Evolutionary conservation across 2,329 filamentous ascomycete species (phyloP).

Genomic region (Berkeleyomyces rouxiae): DNA sequence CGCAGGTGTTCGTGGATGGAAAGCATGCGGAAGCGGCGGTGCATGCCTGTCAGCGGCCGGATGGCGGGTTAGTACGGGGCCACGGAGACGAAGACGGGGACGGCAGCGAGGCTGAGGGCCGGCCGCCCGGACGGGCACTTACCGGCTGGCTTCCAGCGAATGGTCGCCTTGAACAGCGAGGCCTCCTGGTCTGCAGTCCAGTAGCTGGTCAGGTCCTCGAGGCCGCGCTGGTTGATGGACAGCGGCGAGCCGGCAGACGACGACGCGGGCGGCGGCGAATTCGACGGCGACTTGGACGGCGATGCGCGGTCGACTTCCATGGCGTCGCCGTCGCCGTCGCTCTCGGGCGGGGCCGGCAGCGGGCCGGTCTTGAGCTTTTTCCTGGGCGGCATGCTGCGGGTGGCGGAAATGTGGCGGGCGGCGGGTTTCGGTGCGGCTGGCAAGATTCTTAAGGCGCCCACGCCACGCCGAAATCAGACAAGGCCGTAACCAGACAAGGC

Average conservation of each 20-base stretch:
- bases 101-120: neutral
- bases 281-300: neutral
- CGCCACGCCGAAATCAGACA: neutral
- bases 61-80: neutral
- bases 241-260: constrained; percentile 3
- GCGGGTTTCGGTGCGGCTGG: neutral
- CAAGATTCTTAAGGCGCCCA: too few relatives aligned
- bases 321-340: constrained; percentile 44
- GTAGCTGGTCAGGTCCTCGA: constrained; percentile 36
- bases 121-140: constrained; percentile 14
- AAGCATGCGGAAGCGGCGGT: constrained; percentile 87
- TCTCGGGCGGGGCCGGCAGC: constrained; percentile 29
- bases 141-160: constrained; percentile 94
- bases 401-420: neutral
- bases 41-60: constrained; percentile 44
- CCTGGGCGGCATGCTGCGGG: constrained; percentile 43
- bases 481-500: neutral
- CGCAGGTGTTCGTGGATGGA: constrained; percentile 65
- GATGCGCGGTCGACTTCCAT: constrained; percentile 42
- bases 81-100: neutral
- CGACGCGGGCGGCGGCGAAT: neutral
- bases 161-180: constrained; percentile 80
- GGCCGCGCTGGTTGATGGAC: constrained; percentile 6
- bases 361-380: constrained; percentile 46
- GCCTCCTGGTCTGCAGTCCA: constrained; percentile 97